Base-by-base conservation (phyloP, 2,329 filamentous ascomycete species). In the Ophiobolus disseminans region DNA sequence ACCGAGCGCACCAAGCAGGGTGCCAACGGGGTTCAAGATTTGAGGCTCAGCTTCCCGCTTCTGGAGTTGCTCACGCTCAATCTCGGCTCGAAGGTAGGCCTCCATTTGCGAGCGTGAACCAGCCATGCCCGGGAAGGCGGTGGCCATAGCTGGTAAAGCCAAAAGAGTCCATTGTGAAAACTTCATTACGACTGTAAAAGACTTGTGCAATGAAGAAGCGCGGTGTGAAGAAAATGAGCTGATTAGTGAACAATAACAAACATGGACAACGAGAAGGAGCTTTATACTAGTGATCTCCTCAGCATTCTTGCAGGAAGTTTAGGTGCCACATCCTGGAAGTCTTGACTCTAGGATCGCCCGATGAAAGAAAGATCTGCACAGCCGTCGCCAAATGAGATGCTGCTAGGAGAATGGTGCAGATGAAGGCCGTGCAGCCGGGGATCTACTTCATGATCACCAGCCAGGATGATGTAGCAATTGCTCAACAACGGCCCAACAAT, bases 91-190 rank as follows among this genome's bases (percentile, higher is more conserved):
- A 11, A 59, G 32, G 4, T 41, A 41, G 14, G 48, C 25, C 9
- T 61, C 58, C 17, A 55, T 45, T 5, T 57, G 53, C 19, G 30
- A 28, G 32, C 56, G 52, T n/a, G 57, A 58, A 9, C 53, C 49
- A 43, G 50, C 50, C 53, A 59, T 61, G n/a, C 50, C 50, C 10
- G 58, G 58, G 46, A 47, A 59, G 40, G 53, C 58, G 9, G 39
- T 36, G 13, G 46, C 48, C 28, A 59, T 17, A 25, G 55, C 53
- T 43, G 53, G 55, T 26, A 61, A 38, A 26, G 50, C 55, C 35
- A 60, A 45, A 6, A 47, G 23, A 7, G 44, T 19, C 17, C 38
- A 39, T 45, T 47, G 39, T 14, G 40, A 48, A n/a, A 57, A 46
- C 37, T 50, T 59, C 58, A 61, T 61, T 14, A 28, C 48, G 32